Base-by-base conservation (phyloP, 176 grass and related monocot genomes). In the Tillandsia leiboldiana region DNA sequence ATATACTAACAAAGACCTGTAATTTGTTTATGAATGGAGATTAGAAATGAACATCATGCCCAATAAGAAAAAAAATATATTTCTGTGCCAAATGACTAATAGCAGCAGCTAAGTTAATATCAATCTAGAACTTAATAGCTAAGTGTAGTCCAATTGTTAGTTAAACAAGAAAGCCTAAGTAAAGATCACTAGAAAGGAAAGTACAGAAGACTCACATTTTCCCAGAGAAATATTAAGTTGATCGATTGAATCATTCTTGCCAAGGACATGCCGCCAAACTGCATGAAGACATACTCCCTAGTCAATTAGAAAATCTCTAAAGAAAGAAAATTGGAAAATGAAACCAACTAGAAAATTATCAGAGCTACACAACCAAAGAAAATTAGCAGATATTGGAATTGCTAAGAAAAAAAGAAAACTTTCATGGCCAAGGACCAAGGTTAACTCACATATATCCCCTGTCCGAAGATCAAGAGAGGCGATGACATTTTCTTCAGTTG, bases 181-280 rank as follows among this genome's bases (percentile, higher is more conserved):
- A 54, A n/a, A 22, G 4, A 15, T 64, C 23, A 29, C 64, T 22
- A 11, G 62, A 70, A 49, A 69, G 18, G 48, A 80, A 69, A 71
- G 10, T 18, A 73, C 68, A 75, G 59, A 10, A n/a, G 51, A 79
- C 77, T 99, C 81, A 94, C 95, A 99, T 86, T 99, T 99, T 70
- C 87, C 95, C 77, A 84, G 84, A 70, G 90, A 85, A 26, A 99
- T 71, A 72, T 77, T 83, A 77, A 99, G 72, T 80, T 99, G 87
- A 70, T 99, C 82, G 2, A 99, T 64, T 13, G 51, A 72, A 69
- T 99, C 90, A 57, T 85, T 78, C 63, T 93, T 93, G 65, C 82
- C 95, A 88, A 99, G 84, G 58, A 94, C 87, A 81, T 94, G 95
- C 48, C 95, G 79, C 95, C 95, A 99, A 70, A 99, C 95, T 99